Base-by-base conservation (phyloP, 1,284 basidiomycete species). In the Naganishia sp. region DNA sequence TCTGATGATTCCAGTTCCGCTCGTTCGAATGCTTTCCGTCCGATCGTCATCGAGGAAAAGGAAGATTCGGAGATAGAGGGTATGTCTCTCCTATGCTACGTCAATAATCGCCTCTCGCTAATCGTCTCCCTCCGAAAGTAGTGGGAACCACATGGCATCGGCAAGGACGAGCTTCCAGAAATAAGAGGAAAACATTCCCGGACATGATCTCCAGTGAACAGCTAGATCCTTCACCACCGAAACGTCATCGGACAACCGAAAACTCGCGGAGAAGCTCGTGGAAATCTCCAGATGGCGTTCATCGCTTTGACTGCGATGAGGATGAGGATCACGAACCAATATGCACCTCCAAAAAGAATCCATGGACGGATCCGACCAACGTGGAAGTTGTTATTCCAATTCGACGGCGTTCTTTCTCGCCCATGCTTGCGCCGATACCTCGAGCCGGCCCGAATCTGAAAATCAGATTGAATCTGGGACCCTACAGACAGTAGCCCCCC, bases 331-430 rank as follows among this genome's bases (percentile, higher is more conserved):
- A 49, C 6, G 57, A 60, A 18, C 57, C 46, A 6, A 42, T 50
- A 21, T 60, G 18, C 31, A 5, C 49, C 31, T 49, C 57, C 16
- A 46, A 33, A 6, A 31, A n/a, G 16, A 49, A 39, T 23, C 57
- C 21, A 13, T 48, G 57, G 28, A 49, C 45, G 31, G 31, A 48
- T 28, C 21, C 42, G 13, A 60, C 45, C n/a, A 48, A 36, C 36
- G 18, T 60, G 18, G 57, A 60, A 49, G 57, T 60, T 21, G 31
- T 46, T 15, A 60, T 60, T 25, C 57, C 59, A 13, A 52, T 61
- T 39, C 48, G 36, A 48, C 31, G 36, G 1, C n/a, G 25, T 42
- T 36, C 36, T 6, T 52, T 50, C 39, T 50, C 59, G 23, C 48
- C 48, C 7, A 39, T 7, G 36, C 25, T 39, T 36, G 43, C 48